Evolutionary conservation across 176 grass and related monocot genomes (phyloP).

Genomic region (Eremochloa ophiuroides): DNA sequence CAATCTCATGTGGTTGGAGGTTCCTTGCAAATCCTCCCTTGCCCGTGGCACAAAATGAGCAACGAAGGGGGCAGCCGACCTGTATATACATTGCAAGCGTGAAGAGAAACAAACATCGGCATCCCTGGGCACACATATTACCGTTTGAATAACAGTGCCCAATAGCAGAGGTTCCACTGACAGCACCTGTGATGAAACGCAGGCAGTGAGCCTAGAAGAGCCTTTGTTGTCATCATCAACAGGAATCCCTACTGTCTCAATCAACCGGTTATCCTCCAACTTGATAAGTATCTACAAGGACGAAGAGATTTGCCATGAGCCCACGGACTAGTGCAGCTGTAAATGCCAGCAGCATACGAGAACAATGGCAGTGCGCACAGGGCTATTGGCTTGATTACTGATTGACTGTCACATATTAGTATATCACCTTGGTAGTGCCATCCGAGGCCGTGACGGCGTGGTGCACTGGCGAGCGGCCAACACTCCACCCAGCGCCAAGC

Average conservation of each 20-base stretch:
- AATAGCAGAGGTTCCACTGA: neutral
- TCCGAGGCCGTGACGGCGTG: constrained; percentile 65
- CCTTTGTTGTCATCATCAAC: constrained; percentile 61
- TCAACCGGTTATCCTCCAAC: constrained; percentile 85
- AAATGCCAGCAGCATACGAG: neutral
- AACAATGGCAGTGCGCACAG: neutral
- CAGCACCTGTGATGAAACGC: constrained; percentile 87
- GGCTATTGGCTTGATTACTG: neutral
- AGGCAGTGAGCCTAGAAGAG: constrained; percentile 73
- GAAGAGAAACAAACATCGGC: neutral
- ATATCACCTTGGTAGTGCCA: constrained; percentile 69
- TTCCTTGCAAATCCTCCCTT: constrained; percentile 95
- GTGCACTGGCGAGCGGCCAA: constrained; percentile 76
- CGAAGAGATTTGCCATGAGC: neutral
- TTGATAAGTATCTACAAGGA: constrained; percentile 83
- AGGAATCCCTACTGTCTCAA: constrained; percentile 93
- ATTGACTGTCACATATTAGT: neutral
- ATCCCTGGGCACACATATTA: too few relatives aligned
- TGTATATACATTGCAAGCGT: constrained; percentile 12
- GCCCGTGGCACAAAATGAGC: constrained; percentile 85
- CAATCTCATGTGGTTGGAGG: constrained; percentile 73
- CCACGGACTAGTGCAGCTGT: neutral
- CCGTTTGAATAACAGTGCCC: neutral
- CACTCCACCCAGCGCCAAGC: constrained; percentile 59
- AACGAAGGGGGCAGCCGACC: constrained; percentile 90